Evolutionary conservation across 1,139 yeast species (phyloP).

Genomic region (Protomyces lactucae-debilis): DNA sequence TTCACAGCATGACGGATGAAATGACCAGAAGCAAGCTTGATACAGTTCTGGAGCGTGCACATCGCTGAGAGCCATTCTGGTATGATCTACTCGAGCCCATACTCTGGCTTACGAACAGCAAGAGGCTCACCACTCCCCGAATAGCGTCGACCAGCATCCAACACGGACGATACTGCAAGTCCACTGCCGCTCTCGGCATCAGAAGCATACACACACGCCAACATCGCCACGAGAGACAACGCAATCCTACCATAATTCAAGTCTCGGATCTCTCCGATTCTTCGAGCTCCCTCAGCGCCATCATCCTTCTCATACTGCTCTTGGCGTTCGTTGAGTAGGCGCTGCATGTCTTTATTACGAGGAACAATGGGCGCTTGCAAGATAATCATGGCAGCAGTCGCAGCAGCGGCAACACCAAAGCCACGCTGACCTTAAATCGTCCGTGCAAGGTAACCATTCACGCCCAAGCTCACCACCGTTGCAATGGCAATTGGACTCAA

Average conservation of each 20-base stretch:
- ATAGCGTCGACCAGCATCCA: not conserved
- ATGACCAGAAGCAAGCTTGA: too few species aligned
- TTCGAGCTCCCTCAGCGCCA: not conserved
- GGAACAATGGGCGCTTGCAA: constrained; percentile 17
- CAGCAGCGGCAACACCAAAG: constrained; percentile 3
- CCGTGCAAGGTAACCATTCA: not conserved
- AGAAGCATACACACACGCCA: constrained; percentile 9
- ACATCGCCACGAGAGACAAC: constrained; percentile 7
- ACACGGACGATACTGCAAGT: not conserved
- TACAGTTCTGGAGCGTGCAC: too few species aligned
- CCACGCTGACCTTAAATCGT: not conserved
- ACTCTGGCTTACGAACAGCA: constrained; percentile 15
- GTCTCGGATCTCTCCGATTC: constrained; percentile 12
- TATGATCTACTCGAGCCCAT: constrained; percentile 8
- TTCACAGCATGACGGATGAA: too few species aligned
- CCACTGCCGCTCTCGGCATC: not conserved
- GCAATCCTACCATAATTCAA: constrained; percentile 17
- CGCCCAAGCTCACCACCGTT: constrained; percentile 7
- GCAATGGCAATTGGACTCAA: constrained; percentile 10
- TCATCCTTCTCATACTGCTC: constrained; percentile 7
- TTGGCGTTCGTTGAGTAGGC: not conserved
- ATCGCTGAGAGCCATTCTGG: too few species aligned
- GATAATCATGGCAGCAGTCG: not conserved
- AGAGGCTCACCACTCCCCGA: not conserved
- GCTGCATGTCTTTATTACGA: constrained; percentile 16